Percentiles rank a stretch among this genome's conserved stretches.
Evolutionary conservation across 305 asterid genomes (phyloP).

Genomic region (Solanum aculeatissimum): DNA sequence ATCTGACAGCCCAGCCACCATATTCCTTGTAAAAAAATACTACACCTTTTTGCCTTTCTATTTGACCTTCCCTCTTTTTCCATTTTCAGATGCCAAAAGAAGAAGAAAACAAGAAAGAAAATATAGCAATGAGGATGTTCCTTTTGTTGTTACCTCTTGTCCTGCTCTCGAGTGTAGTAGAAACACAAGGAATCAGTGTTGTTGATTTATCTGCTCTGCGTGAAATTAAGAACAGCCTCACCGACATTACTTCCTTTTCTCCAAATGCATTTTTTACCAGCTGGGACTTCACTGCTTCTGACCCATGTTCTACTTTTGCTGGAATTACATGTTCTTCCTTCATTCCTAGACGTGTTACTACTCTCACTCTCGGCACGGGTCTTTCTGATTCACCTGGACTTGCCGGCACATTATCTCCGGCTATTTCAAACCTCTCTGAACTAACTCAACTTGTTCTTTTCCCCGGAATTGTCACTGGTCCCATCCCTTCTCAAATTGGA

Average conservation of each 20-base stretch:
- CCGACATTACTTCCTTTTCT: conserved; percentile 26
- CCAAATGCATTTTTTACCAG: conserved; percentile 37
- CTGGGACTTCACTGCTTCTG: conserved; percentile 49
- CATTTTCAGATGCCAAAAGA: neutral
- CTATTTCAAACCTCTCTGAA: conserved; percentile 32
- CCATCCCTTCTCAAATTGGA: conserved; percentile 38
- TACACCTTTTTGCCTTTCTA: neutral
- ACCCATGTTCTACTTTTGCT: conserved; percentile 57
- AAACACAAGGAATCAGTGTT: conserved; percentile 10
- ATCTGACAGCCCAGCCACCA: neutral
- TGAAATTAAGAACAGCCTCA: conserved; percentile 40
- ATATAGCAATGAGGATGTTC: conserved; percentile 12
- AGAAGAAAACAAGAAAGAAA: neutral
- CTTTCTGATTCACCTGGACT: conserved; percentile 61
- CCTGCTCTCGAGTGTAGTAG: conserved; percentile 2
- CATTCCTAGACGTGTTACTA: conserved; percentile 24
- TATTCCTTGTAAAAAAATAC: neutral
- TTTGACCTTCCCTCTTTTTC: neutral
- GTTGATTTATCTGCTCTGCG: conserved; percentile 50
- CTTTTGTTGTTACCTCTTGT: conserved; percentile 7
- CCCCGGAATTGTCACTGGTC: conserved; percentile 77
- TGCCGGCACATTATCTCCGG: conserved; percentile 53
- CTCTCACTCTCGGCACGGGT: conserved; percentile 62
- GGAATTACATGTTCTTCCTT: conserved; percentile 51
- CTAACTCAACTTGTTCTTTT: conserved; percentile 55